phyloP scores from a whole-genome alignment of 768 basidiomycete genomes.

The Suillus lakei region DNA sequence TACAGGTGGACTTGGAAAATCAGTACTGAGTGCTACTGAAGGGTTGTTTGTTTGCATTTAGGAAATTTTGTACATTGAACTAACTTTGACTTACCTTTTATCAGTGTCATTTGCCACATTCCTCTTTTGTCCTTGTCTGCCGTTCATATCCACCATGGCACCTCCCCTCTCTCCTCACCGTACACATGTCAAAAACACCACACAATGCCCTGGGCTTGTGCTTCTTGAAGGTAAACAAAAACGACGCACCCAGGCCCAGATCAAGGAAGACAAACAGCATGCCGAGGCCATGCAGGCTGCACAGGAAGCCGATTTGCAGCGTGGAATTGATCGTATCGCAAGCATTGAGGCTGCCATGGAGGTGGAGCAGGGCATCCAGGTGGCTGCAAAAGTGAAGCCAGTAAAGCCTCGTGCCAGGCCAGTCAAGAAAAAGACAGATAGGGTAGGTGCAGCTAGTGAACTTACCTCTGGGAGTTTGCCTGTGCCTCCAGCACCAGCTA shows the following conservation, averaged over 20 bases:
- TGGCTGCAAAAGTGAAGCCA: not conserved
- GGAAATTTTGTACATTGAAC: not conserved
- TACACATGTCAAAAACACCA: slow-evolving; percentile 10
- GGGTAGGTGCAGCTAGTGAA: no score
- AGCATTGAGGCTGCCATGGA: not conserved
- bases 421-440: no score
- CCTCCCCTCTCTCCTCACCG: not conserved
- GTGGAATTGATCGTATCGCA: not conserved
- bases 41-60: not conserved
- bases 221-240: slow-evolving; percentile 7
- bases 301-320: not conserved
- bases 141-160: not conserved
- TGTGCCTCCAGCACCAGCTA: no score
- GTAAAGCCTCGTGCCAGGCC: slow-evolving; percentile 5
- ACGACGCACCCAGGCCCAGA: slow-evolving; percentile 9
- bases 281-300: no score
- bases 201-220: slow-evolving; percentile 6
- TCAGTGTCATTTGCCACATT: no score
- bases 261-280: not conserved
- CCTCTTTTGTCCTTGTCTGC: not conserved
- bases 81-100: not conserved
- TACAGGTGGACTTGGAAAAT: not conserved
- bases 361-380: not conserved
- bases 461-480: no score
- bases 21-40: no score